These are phyloP conservation scores for Allantophomopsis lycopodina DNA, from an alignment of 2,329 filamentous ascomycete genomes.

Conservation along the genomic window DNA sequence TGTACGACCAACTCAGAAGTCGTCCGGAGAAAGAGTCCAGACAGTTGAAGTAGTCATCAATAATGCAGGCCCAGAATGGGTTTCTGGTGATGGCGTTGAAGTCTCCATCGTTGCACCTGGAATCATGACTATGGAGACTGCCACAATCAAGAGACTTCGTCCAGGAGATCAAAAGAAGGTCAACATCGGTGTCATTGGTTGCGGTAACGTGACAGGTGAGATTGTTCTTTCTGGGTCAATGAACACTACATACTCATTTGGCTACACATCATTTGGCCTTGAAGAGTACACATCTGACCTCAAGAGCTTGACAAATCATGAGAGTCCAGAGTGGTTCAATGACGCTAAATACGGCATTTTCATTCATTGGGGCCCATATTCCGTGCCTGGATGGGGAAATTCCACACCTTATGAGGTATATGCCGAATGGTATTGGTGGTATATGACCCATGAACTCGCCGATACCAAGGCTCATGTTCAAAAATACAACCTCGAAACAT, in stretches of 20 bases:
- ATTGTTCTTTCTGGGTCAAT: slow-evolving; percentile 6
- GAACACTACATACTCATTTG: slow-evolving; percentile 2
- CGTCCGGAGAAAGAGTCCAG: slow-evolving; percentile 19
- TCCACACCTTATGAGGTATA: slow-evolving; percentile 4
- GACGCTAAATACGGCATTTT: slow-evolving; percentile 43
- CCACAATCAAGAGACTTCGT: slow-evolving; percentile 23
- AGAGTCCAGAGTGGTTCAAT: slow-evolving; percentile 36
- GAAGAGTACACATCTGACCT: slow-evolving; percentile 18
- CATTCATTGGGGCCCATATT: slow-evolving; percentile 43
- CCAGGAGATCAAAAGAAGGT: slow-evolving; percentile 25
- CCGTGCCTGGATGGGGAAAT: slow-evolving; percentile 39
- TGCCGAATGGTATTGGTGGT: slow-evolving; percentile 28
- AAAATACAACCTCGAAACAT: slow-evolving; percentile 32
- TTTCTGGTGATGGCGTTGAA: slow-evolving; percentile 9
- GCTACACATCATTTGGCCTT: slow-evolving; percentile 15
- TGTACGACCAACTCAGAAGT: slow-evolving; percentile 27
- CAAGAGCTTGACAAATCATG: slow-evolving; percentile 21
- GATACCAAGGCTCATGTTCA: slow-evolving; percentile 3
- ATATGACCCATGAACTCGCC: slow-evolving; percentile 15
- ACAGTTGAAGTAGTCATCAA: slow-evolving; percentile 24
- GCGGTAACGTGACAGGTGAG: slow-evolving; percentile 9
- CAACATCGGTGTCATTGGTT: slow-evolving; percentile 17
- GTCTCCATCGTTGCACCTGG: slow-evolving; percentile 17
- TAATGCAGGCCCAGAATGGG: slow-evolving; percentile 17
- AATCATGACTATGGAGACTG: slow-evolving; percentile 27